Evolutionary conservation across 164 flowering plant species (phyloP), one percentile per base, ranked within the genome.

Genomic region (Magnolia officinalis): DNA sequence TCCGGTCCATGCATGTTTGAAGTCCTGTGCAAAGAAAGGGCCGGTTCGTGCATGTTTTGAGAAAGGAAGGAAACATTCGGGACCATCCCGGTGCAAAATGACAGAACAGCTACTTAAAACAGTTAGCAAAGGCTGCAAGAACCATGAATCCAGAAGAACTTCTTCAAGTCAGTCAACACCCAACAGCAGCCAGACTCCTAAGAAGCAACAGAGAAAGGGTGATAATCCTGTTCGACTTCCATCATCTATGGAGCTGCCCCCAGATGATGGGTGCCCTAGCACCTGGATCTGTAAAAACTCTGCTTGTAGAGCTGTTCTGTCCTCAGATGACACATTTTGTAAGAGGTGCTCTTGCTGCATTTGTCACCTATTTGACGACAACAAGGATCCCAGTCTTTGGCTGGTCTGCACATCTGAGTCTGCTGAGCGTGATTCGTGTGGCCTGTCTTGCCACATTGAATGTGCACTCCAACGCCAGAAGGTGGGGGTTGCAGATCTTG

Each of bases 301-400:
- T 65, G 97, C 98, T 19, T 96, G 99, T 78, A 87, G 94, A 81
- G 98, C 99, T 19, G 68, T 79, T 73, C 63, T 92, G 71, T 88
- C 97, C 67, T 77, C 80, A n/a, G 95, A 90, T 74, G 96, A 92
- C 82, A 79, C 98, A 49, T 96, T 96, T 86, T 96, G 99, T 87
- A 88, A 84, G 89, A 91, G 98, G 85, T 96, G 99, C 80, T 96
- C 99, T 52, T 96, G 99, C 82, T 94, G 97, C 84, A 93, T 96
- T 20, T 96, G 99, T 82, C 99, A 96, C 83, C 79, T 81, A 76
- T 96, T 92, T 87, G 99, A 96, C 83, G 98, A 96, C 83, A 94
- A 96, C 78, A 96, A 94, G 83, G 99, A 96, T 81, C 98, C 99
- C 21, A 94, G 99, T 79, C 98, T 94, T 79, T 96, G 99, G 99